Conservation (phyloP, 2,329 filamentous ascomycete species). For the Hymenoscyphus infarciens region DNA sequence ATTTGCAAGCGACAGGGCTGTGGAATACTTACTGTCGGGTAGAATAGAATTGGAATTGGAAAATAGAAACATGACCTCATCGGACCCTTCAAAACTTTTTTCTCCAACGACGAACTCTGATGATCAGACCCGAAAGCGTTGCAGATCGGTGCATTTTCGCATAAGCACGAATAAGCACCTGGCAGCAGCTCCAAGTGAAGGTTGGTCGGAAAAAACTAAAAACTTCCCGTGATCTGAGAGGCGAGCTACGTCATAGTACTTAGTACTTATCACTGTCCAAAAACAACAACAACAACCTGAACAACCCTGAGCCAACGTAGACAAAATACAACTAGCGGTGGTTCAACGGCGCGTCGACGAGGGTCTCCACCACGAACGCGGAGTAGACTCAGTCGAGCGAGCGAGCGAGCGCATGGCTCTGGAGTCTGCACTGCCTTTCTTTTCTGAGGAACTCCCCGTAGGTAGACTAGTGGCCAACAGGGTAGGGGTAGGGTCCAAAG, state of each 20-base stretch:
- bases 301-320: neutral
- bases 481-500: too few relatives aligned
- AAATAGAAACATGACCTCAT: conserved; percentile 11
- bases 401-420: neutral
- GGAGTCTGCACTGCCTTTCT: too few relatives aligned
- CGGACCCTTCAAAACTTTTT: neutral
- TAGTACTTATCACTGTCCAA: too few relatives aligned
- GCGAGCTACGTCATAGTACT: conserved; percentile 5
- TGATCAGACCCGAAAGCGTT: conserved; percentile 9
- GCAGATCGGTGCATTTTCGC: conserved; percentile 7
- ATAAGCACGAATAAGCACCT: neutral
- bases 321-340: too few relatives aligned
- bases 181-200: neutral
- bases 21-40: too few relatives aligned
- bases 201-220: neutral
- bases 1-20: neutral
- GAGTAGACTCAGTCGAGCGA: conserved; percentile 1
- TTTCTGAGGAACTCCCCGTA: neutral
- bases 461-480: neutral
- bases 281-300: neutral
- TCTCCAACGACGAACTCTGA: neutral
- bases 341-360: neutral
- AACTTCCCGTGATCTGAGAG: neutral
- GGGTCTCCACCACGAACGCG: neutral
- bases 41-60: too few relatives aligned